A percentile compares a stretch with the other conserved stretches of the same genome.
These are phyloP conservation scores for Huiozyma naganishii DNA, from an alignment of 805 yeast genomes.

Conservation along the genomic window DNA sequence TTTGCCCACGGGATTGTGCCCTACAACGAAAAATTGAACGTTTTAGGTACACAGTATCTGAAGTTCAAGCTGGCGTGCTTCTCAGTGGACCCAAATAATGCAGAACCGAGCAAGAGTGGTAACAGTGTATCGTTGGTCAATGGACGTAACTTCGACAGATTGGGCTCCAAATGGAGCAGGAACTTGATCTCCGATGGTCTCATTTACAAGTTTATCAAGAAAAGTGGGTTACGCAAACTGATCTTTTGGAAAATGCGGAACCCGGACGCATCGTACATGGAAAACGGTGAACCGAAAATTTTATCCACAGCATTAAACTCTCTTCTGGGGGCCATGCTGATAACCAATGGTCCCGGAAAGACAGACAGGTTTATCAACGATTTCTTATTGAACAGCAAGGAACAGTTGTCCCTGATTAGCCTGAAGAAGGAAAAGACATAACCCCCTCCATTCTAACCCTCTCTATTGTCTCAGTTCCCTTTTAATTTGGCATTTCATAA, in stretches of 20 bases:
- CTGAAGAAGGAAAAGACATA: not conserved
- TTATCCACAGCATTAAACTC: constrained; percentile 48
- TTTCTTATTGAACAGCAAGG: not conserved
- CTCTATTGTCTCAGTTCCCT: not conserved
- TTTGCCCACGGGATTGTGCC: constrained; percentile 88
- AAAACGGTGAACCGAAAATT: constrained; percentile 47
- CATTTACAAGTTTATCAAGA: constrained; percentile 42
- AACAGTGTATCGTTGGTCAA: constrained; percentile 21
- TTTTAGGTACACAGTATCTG: constrained; percentile 57
- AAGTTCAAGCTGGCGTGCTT: constrained; percentile 31
- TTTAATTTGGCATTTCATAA: not conserved
- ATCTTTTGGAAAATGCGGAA: constrained; percentile 61
- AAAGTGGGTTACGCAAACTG: constrained; percentile 36
- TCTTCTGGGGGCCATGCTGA: constrained; percentile 57
- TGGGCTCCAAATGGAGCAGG: constrained; percentile 48
- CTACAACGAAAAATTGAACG: constrained; percentile 74
- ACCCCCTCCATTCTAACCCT: not conserved
- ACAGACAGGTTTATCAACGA: constrained; percentile 45
- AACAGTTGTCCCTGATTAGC: not conserved
- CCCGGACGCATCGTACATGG: constrained; percentile 31
- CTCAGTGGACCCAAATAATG: constrained; percentile 25
- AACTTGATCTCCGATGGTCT: constrained; percentile 40
- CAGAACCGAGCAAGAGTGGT: constrained; percentile 10
- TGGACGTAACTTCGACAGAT: constrained; percentile 42
- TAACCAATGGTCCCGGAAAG: constrained; percentile 47